Base-by-base conservation (phyloP, 495 filamentous ascomycete species). In the Paragyromitra xinjiangensis region DNA sequence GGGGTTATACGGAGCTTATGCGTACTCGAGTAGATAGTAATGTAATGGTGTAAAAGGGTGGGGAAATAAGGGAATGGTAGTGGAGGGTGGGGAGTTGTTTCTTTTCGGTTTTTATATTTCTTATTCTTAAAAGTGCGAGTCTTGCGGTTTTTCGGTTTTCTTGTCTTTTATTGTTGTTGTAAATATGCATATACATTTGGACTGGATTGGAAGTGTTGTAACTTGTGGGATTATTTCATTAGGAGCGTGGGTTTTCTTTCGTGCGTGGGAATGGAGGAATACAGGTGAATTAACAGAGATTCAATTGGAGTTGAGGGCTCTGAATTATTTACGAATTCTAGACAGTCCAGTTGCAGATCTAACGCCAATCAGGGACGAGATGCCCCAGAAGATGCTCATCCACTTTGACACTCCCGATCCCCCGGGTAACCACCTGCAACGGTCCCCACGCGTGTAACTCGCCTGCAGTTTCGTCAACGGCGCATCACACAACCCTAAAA, bases 181-280 rank as follows among this genome's bases (percentile, higher is more conserved):
- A 73, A 8, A 73, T 66, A 67, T 24, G 55, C 22, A 73, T 73
- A 45, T 66, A 71, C 19, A 55, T 53, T 65, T 65, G 62, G 42
- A 26, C 34, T 66, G 45, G 2, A 65, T 34, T 56, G 22, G 53
- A 22, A 69, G n/a, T 59, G 14, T 0, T 61, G 29, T 58, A 29
- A 14, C 7, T 16, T 40, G 59, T 61, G 68, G 55, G 68, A 48
- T 48, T 48, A 1, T n/a, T 39, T 40, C 48, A 71, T 62, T 71
- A n/a, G 56, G 50, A 40, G 9, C 9, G 12, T 40, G 26, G 44
- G 34, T 34, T 50, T 51, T 40, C 44, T 53, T 51, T 40, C 68
- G 3, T n/a, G 40, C 29, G 7, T 66, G 11, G 58, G 26, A 11
- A 56, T 8, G 22, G 22, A 51, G 53, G 12, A 29, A 56, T 22